Percentiles rank a stretch among this genome's conserved stretches.
Evolutionary conservation across 1,284 basidiomycete genomes (phyloP).

Genomic region (Apiotrichum siamense): DNA sequence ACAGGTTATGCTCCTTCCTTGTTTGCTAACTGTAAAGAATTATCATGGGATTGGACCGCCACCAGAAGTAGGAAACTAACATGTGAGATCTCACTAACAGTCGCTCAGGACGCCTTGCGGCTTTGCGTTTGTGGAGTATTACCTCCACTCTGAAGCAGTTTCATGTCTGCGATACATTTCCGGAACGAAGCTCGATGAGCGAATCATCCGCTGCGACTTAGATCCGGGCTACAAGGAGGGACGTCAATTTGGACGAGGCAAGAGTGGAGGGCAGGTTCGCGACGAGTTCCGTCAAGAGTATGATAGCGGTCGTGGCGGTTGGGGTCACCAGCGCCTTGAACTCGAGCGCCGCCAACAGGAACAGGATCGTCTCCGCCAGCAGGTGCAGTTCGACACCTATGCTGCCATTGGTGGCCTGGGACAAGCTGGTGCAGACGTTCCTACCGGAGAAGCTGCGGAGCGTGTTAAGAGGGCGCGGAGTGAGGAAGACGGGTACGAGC

Average conservation of each 20-base stretch:
- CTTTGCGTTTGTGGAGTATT: slow-evolving; percentile 99
- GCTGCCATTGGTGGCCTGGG: slow-evolving; percentile 72
- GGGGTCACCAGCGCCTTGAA: slow-evolving; percentile 62
- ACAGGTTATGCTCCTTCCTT: neutral
- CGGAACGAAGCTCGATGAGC: slow-evolving; percentile 98
- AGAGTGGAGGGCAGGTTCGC: slow-evolving; percentile 89
- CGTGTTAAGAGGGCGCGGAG: slow-evolving; percentile 34
- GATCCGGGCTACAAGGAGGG: slow-evolving; percentile 98
- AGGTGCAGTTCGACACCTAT: slow-evolving; percentile 76
- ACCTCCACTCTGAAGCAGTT: slow-evolving; percentile 89
- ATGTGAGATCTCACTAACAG: neutral
- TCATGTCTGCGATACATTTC: slow-evolving; percentile 90
- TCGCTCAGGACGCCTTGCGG: slow-evolving; percentile 92
- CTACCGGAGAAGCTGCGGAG: slow-evolving; percentile 38
- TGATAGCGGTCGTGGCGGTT: slow-evolving; percentile 89
- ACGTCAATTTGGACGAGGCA: slow-evolving; percentile 92
- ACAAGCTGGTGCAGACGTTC: slow-evolving; percentile 71
- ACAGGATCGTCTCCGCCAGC: slow-evolving; percentile 70
- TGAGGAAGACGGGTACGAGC: slow-evolving; percentile 20
- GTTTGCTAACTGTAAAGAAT: slow-evolving; percentile 51
- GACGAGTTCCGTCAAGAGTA: slow-evolving; percentile 98
- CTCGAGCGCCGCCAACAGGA: slow-evolving; percentile 56
- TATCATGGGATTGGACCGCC: slow-evolving; percentile 97
- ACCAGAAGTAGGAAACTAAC: slow-evolving; percentile 64
- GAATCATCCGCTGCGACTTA: slow-evolving; percentile 95